Percentiles rank a stretch among this genome's conserved stretches.
These are phyloP conservation scores for Sporothrix pseudoabietina DNA, from an alignment of 2,329 filamentous ascomycete genomes.

Conservation along the genomic window DNA sequence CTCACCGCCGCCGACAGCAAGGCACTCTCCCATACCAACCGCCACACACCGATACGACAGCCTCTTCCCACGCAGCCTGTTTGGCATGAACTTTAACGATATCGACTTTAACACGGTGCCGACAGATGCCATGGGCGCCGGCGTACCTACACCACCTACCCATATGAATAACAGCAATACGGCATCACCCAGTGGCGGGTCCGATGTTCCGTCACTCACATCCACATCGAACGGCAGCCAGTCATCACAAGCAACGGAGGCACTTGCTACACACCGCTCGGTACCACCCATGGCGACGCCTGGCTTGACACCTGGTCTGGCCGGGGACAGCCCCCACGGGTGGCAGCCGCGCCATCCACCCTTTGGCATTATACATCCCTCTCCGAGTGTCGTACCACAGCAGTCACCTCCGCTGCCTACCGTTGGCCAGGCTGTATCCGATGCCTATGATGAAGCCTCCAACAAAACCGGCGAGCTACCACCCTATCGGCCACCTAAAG, in stretches of 20 bases:
- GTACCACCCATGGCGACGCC: neutral
- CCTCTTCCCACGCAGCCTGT: constrained; percentile 20
- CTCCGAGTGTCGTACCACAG: neutral
- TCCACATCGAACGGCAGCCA: neutral
- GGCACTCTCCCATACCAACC: neutral
- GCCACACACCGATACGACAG: constrained; percentile 1
- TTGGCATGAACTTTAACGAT: constrained; percentile 25
- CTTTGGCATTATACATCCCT: neutral
- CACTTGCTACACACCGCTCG: neutral
- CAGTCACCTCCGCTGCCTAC: neutral
- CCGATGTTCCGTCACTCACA: neutral
- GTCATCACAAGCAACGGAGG: neutral
- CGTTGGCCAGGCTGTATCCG: neutral
- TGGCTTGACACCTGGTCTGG: neutral
- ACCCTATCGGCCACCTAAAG: neutral
- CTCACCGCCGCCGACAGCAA: neutral
- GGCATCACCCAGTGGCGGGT: constrained; percentile 3
- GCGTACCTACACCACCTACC: neutral
- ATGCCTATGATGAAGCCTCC: neutral
- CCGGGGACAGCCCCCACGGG: neutral
- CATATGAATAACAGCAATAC: neutral
- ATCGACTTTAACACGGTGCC: constrained; percentile 21
- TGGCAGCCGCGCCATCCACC: neutral
- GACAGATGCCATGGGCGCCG: neutral
- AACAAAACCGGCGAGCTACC: neutral